A percentile compares a stretch with the other conserved stretches of the same genome.
phyloP scores from a whole-genome alignment of 495 filamentous ascomycete species.

The Trichodelitschia bisporula region DNA sequence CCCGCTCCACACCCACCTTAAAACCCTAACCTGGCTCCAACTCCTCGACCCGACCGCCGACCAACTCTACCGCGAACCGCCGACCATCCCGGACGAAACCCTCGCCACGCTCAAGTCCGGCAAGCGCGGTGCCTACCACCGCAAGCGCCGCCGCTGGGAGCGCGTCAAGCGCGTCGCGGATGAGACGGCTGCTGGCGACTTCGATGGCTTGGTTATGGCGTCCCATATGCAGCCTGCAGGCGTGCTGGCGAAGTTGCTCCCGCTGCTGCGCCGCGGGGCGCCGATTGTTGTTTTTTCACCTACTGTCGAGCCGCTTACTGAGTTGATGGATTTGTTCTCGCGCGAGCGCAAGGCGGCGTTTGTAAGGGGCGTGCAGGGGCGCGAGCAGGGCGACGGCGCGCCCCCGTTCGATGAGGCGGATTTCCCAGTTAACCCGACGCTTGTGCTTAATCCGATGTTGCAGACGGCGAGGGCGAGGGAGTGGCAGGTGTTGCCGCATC shows the following conservation, averaged over 20 bases:
- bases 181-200: constrained; percentile 45
- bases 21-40: constrained; percentile 73
- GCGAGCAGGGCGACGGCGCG: constrained; percentile 1
- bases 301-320: constrained; percentile 47
- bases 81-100: constrained; percentile 23
- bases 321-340: constrained; percentile 57
- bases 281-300: constrained; percentile 67
- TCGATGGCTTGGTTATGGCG: constrained; percentile 62
- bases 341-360: constrained; percentile 51
- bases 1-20: constrained; percentile 59
- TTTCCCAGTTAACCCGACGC: constrained; percentile 62
- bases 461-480: constrained; percentile 48
- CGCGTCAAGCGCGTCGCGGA: constrained; percentile 41
- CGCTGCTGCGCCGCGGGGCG: constrained; percentile 59
- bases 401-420: constrained; percentile 14
- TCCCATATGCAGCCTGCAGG: constrained; percentile 55
- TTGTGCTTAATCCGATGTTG: constrained; percentile 53
- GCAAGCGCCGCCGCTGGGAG: constrained; percentile 65
- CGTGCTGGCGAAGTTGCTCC: constrained; percentile 46
- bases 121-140: constrained; percentile 56
- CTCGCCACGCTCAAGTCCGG: constrained; percentile 44
- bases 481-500: constrained; percentile 79
- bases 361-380: constrained; percentile 13
- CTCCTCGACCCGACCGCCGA: constrained; percentile 52
- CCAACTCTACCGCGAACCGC: constrained; percentile 38